These are phyloP conservation scores for Brassica incana DNA, from an alignment of 345 rosid species.

Conservation along the genomic window DNA sequence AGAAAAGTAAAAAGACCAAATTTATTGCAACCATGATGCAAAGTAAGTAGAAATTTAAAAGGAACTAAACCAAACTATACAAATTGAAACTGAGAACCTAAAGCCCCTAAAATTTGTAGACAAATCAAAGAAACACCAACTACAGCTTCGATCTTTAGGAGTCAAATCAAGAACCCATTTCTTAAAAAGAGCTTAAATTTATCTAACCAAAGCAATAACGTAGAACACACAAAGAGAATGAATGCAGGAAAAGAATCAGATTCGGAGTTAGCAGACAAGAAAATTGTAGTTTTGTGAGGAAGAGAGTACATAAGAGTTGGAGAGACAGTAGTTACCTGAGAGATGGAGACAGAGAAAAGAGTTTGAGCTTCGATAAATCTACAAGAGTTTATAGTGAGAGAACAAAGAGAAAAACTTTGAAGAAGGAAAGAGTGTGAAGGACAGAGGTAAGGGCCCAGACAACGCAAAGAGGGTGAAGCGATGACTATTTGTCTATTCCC, in stretches of 20 bases:
- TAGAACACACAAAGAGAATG: neutral
- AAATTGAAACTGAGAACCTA: neutral
- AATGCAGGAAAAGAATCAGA: conserved; percentile 26
- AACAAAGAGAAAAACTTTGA: conserved; percentile 3
- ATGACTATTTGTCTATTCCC: conserved; percentile 31
- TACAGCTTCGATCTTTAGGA: conserved; percentile 6
- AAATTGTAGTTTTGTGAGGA: neutral
- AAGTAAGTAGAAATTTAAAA: neutral
- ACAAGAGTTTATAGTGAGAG: conserved; percentile 18
- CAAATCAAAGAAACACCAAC: neutral
- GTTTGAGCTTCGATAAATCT: conserved; percentile 15
- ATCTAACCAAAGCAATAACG: neutral
- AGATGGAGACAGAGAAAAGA: conserved; percentile 23
- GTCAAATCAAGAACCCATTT: conserved; percentile 17
- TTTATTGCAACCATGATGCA: conserved; percentile 2
- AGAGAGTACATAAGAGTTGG: neutral
- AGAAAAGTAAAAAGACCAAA: conserved; percentile 9
- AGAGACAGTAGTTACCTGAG: conserved; percentile 8
- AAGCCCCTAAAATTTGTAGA: conserved; percentile 22
- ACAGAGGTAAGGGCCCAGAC: conserved; percentile 39
- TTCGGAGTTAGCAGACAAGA: neutral
- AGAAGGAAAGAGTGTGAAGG: conserved; percentile 37
- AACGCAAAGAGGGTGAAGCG: conserved; percentile 33
- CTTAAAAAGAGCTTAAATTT: neutral
- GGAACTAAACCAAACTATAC: neutral